phyloP scores from a whole-genome alignment of 2,329 filamentous ascomycete species.

The Dothideomycetes sp. region DNA sequence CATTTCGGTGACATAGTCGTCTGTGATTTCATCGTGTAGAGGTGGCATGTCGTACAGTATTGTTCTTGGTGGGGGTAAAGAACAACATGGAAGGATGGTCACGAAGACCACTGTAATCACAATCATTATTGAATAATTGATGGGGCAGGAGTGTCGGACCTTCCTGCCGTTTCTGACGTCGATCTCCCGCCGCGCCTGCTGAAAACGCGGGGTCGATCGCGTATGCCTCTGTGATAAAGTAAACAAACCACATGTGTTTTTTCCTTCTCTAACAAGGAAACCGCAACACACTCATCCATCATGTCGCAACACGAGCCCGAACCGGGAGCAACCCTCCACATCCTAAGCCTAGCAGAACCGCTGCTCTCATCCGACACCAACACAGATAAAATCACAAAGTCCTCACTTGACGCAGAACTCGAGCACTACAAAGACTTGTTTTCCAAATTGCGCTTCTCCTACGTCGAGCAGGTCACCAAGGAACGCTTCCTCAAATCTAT shows the following conservation, averaged over 20 bases:
- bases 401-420: constrained; percentile 72
- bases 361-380: constrained; percentile 24
- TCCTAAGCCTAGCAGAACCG: constrained; percentile 36
- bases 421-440: constrained; percentile 91
- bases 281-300: not conserved
- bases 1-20: constrained; percentile 73
- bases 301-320: constrained; percentile 19
- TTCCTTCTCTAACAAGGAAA: too few species aligned
- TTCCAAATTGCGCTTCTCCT: constrained; percentile 90
- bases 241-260: constrained; percentile 6
- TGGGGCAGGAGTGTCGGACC: too few species aligned
- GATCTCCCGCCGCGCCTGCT: too few species aligned
- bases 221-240: too few species aligned
- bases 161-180: too few species aligned
- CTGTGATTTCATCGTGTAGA: constrained; percentile 43
- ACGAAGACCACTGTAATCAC: too few species aligned
- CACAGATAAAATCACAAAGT: constrained; percentile 53
- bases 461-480: constrained; percentile 97
- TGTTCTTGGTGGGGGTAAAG: not conserved
- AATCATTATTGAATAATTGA: too few species aligned
- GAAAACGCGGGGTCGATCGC: too few species aligned
- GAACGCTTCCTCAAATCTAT: constrained; percentile 94
- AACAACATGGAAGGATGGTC: not conserved
- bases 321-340: constrained; percentile 57
- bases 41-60: constrained; percentile 13